phyloP scores from a whole-genome alignment of 495 filamentous ascomycete genomes.

The Choiromyces venosus region DNA sequence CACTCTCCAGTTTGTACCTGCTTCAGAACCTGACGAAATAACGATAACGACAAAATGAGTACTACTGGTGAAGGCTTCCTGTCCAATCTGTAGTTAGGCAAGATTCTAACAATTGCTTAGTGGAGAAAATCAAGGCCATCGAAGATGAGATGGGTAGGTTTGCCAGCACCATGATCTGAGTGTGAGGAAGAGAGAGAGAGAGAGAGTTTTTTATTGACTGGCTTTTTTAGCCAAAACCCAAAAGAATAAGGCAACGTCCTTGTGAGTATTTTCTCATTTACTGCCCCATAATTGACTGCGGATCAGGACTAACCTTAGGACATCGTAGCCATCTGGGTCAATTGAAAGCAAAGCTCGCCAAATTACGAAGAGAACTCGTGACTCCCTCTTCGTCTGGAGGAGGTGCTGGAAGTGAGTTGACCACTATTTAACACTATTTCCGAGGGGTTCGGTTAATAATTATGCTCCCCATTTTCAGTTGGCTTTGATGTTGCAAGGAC shows the following conservation, averaged over 20 bases:
- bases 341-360: constrained; percentile 96
- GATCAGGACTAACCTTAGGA: not conserved
- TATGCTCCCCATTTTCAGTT: constrained; percentile 48
- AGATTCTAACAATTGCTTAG: constrained; percentile 28
- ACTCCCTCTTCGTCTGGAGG: constrained; percentile 77
- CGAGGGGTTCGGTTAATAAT: constrained; percentile 22
- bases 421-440: not conserved
- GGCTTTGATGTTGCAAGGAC: constrained; percentile 98
- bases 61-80: constrained; percentile 29
- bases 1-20: not conserved
- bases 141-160: constrained; percentile 77
- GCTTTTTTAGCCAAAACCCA: constrained; percentile 70
- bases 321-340: constrained; percentile 64
- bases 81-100: constrained; percentile 6
- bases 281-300: not conserved
- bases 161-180: constrained; percentile 15
- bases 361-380: constrained; percentile 90
- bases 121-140: constrained; percentile 85
- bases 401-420: constrained; percentile 61
- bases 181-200: constrained; percentile 36
- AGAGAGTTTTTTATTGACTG: constrained; percentile 19
- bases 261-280: constrained; percentile 35
- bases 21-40: not conserved
- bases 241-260: constrained; percentile 97
- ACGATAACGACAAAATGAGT: constrained; percentile 33